Percentiles rank a stretch among this genome's conserved stretches.
Conservation (phyloP, 768 basidiomycete species). For the Macrocybe gigantea region DNA sequence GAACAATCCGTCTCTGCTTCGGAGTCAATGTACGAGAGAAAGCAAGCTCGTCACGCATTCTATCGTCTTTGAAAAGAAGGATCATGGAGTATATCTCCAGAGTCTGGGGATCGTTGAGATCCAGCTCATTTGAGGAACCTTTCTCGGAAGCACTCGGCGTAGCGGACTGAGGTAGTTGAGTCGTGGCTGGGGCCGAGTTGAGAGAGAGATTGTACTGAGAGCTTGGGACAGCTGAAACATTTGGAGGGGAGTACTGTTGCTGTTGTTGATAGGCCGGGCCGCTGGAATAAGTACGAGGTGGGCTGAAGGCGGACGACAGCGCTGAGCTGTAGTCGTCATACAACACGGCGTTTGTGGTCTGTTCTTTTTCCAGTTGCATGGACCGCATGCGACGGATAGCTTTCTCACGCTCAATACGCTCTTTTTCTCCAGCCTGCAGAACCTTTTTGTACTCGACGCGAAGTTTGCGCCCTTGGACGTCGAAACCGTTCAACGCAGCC, state of each 20-base stretch:
- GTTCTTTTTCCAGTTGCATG: constrained; percentile 90
- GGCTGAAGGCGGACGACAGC: constrained; percentile 52
- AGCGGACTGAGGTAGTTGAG: constrained; percentile 48
- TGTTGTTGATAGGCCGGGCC: constrained; percentile 53
- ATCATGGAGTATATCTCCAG: constrained; percentile 97
- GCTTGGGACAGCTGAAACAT: constrained; percentile 37
- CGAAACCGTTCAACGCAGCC: constrained; percentile 92
- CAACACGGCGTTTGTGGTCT: constrained; percentile 39
- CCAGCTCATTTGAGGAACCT: constrained; percentile 65
- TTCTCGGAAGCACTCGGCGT: constrained; percentile 67
- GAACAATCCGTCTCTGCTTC: constrained; percentile 87
- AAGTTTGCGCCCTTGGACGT: constrained; percentile 93
- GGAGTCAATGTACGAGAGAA: constrained; percentile 85
- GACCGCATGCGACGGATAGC: constrained; percentile 96
- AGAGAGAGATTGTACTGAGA: constrained; percentile 38
- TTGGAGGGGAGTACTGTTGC: constrained; percentile 64
- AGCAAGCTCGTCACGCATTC: constrained; percentile 94
- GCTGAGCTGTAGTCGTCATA: constrained; percentile 77
- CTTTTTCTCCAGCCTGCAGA: constrained; percentile 98
- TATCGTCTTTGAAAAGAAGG: constrained; percentile 95
- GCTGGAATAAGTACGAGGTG: constrained; percentile 71
- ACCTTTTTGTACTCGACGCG: constrained; percentile 99
- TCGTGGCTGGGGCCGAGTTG: constrained; percentile 45
- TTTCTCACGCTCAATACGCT: constrained; percentile 97
- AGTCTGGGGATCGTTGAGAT: constrained; percentile 93